A percentile compares a stretch with the other conserved stretches of the same genome.
Conservation (phyloP, 441 rosid genomes). For the Arabidopsis lyrata region DNA sequence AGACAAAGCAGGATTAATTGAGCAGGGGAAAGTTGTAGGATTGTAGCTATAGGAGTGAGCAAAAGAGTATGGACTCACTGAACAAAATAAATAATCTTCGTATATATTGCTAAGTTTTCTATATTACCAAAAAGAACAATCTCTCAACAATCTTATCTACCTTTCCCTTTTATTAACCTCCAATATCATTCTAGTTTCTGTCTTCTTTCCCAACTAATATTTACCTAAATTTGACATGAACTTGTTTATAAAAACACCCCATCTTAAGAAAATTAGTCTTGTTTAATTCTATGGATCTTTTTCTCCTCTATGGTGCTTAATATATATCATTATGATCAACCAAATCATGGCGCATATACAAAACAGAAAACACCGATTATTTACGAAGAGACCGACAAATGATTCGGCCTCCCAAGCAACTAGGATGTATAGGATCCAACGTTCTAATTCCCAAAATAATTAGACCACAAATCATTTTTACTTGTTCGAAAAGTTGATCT, state of each 20-base stretch:
- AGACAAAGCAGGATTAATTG: slow-evolving; percentile 19
- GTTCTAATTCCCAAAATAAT: neutral
- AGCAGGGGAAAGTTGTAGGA: slow-evolving; percentile 30
- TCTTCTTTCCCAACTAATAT: slow-evolving; percentile 37
- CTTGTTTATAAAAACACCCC: neutral
- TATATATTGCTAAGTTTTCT: slow-evolving; percentile 13
- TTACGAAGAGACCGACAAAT: neutral
- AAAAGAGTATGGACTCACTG: slow-evolving; percentile 38
- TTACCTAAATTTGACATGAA: slow-evolving; percentile 22
- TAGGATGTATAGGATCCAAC: neutral
- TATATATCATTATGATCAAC: neutral
- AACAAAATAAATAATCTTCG: slow-evolving; percentile 11
- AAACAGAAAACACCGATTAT: neutral
- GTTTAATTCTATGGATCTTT: neutral
- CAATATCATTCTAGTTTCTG: neutral
- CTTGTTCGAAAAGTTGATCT: too few species aligned
- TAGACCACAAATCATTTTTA: too few species aligned
- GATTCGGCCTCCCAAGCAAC: neutral
- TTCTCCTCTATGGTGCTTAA: neutral
- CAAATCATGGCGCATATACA: neutral
- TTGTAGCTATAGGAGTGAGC: slow-evolving; percentile 37
- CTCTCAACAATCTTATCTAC: slow-evolving; percentile 38
- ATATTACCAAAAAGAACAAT: slow-evolving; percentile 18
- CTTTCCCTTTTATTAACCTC: neutral
- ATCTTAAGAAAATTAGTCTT: slow-evolving; percentile 1